Percentiles rank a stretch among this genome's conserved stretches.
phyloP scores from a whole-genome alignment of 306 rosid genomes.

The Clitoria ternatea region DNA sequence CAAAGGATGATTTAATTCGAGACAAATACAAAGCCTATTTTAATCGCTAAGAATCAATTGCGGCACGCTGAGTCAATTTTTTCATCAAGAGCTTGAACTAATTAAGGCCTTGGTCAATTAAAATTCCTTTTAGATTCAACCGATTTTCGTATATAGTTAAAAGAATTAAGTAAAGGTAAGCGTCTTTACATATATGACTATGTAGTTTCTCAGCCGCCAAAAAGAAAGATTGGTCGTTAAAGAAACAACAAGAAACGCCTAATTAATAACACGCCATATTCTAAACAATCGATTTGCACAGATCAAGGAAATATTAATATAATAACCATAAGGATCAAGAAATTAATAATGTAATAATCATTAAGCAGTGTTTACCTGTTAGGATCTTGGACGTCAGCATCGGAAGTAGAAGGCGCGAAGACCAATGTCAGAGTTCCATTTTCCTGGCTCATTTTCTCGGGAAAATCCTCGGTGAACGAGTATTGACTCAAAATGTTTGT shows the following conservation, averaged over 20 bases:
- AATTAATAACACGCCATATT: background rate
- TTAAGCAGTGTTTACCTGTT: constrained; percentile 28
- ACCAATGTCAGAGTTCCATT: background rate
- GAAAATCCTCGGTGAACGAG: constrained; percentile 16
- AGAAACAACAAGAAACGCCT: background rate
- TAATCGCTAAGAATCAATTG: background rate
- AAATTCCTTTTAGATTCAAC: background rate
- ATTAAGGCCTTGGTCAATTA: background rate
- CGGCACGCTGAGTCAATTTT: background rate
- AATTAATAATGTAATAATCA: background rate
- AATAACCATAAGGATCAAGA: background rate
- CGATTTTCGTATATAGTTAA: background rate
- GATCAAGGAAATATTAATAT: background rate
- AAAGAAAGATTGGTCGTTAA: background rate
- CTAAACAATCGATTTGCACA: background rate
- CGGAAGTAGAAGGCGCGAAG: constrained; percentile 2
- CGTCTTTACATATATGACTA: background rate
- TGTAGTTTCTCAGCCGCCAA: constrained; percentile 19
- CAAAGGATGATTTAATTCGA: background rate
- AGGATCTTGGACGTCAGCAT: constrained; percentile 1
- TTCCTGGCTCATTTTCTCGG: constrained; percentile 31
- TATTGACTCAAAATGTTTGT: background rate
- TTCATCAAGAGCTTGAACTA: background rate
- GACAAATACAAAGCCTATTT: background rate
- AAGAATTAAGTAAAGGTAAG: background rate